These are phyloP conservation scores for Phytophthora colocasiae DNA, from an alignment of 352 stramenopile genomes.

Conservation along the genomic window DNA sequence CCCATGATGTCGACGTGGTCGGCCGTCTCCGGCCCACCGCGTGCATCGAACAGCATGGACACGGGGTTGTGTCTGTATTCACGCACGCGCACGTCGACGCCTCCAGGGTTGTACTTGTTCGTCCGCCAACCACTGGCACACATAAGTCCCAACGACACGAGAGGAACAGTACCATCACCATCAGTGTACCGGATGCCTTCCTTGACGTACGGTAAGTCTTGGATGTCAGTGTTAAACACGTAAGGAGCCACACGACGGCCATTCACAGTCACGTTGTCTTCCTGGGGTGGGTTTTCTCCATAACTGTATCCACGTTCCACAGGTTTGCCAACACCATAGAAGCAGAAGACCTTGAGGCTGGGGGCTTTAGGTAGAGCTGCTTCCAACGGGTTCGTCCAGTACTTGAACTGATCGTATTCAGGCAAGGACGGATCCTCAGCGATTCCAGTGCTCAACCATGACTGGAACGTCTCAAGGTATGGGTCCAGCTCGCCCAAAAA, in stretches of 20 bases:
- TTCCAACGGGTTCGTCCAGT: slow-evolving; percentile 91
- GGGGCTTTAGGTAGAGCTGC: slow-evolving; percentile 90
- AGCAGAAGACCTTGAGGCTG: slow-evolving; percentile 94
- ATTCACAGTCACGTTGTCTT: slow-evolving; percentile 43
- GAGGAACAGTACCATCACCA: slow-evolving; percentile 93
- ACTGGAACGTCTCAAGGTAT: slow-evolving; percentile 52
- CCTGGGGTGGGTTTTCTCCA: slow-evolving; percentile 46
- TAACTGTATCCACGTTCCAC: slow-evolving; percentile 90
- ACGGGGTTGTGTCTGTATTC: slow-evolving; percentile 81
- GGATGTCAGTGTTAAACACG: slow-evolving; percentile 66
- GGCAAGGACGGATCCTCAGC: slow-evolving; percentile 51
- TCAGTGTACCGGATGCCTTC: slow-evolving; percentile 88
- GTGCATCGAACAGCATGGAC: slow-evolving; percentile 76
- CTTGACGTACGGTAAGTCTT: slow-evolving; percentile 77
- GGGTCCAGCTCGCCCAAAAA: slow-evolving; percentile 57
- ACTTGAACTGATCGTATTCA: slow-evolving; percentile 66
- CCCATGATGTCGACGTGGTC: slow-evolving; percentile 97
- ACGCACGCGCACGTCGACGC: slow-evolving; percentile 87
- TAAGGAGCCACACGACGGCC: slow-evolving; percentile 64
- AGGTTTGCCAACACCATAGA: slow-evolving; percentile 94
- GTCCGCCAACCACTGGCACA: slow-evolving; percentile 89
- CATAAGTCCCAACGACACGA: slow-evolving; percentile 96
- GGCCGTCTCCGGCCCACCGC: slow-evolving; percentile 73
- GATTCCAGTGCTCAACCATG: slow-evolving; percentile 53
- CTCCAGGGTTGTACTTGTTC: slow-evolving; percentile 86